Conservation (phyloP, 73 alveolate species). For the Paramecium biaurelia region DNA sequence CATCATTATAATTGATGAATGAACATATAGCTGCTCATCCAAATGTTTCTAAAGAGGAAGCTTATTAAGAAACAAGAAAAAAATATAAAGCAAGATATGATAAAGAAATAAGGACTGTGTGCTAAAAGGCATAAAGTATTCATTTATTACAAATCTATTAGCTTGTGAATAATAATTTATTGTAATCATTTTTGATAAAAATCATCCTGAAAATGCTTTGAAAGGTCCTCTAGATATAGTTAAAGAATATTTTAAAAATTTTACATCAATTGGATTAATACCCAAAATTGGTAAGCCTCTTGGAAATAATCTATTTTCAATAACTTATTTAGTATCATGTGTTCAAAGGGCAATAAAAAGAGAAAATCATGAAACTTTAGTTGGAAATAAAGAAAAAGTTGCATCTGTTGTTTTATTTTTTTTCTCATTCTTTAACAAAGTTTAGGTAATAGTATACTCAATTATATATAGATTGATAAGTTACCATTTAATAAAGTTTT, state of each 20-base stretch:
- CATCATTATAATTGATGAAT: not conserved
- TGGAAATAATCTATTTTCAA: not conserved
- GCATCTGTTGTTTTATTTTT: constrained; percentile 17
- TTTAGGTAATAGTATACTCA: not conserved
- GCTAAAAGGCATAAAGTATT: not conserved
- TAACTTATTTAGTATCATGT: constrained; percentile 6
- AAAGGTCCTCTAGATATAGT: not conserved
- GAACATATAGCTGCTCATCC: not conserved
- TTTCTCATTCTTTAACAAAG: not conserved
- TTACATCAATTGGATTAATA: not conserved
- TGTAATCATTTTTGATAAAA: constrained; percentile 15
- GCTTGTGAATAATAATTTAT: not conserved
- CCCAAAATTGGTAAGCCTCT: not conserved
- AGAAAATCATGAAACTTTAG: constrained; percentile 46
- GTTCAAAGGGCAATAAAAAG: constrained; percentile 29
- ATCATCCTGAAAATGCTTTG: constrained; percentile 51
- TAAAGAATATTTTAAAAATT: not conserved
- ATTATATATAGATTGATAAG: not conserved
- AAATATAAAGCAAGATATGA: not conserved
- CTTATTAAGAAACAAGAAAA: not conserved
- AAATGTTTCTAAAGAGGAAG: not conserved
- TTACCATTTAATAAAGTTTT: not conserved
- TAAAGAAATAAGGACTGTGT: not conserved
- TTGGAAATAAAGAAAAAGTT: constrained; percentile 33
- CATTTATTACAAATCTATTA: not conserved